phyloP scores from a whole-genome alignment of 2,329 filamentous ascomycete species.

The Fusarium sp. region DNA sequence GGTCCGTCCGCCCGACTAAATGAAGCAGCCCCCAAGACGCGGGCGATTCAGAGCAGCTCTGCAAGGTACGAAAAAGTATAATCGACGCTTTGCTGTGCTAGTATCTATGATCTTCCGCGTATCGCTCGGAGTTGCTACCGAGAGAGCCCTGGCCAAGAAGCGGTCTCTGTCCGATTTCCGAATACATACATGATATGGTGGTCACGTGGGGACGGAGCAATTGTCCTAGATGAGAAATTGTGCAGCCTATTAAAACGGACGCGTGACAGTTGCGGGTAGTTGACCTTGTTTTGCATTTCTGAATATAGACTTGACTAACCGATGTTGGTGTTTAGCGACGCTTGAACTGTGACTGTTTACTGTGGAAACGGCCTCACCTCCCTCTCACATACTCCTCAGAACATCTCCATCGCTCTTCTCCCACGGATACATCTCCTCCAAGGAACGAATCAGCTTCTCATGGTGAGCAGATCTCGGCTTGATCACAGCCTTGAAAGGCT shows the following conservation, averaged over 20 bases:
- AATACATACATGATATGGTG: not conserved
- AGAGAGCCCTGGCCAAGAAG: slow-evolving; percentile 6
- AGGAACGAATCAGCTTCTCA: slow-evolving; percentile 19
- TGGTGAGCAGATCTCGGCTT: slow-evolving; percentile 25
- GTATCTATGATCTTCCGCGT: slow-evolving; percentile 10
- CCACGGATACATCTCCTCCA: slow-evolving; percentile 35
- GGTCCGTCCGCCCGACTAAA: not conserved
- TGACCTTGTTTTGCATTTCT: no score
- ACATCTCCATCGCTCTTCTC: slow-evolving; percentile 23
- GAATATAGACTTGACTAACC: no score
- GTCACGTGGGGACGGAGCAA: not conserved
- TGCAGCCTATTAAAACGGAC: no score
- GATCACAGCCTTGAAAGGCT: slow-evolving; percentile 22
- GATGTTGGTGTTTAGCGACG: not conserved
- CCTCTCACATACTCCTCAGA: slow-evolving; percentile 9
- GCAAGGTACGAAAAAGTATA: not conserved
- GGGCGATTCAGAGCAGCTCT: not conserved
- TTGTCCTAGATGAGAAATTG: not conserved
- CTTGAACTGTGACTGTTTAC: not conserved
- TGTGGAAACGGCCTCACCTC: not conserved
- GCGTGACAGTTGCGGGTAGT: no score
- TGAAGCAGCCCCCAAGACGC: not conserved
- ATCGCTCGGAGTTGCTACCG: slow-evolving; percentile 2
- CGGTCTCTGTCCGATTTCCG: slow-evolving; percentile 1
- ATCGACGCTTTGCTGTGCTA: not conserved